Base-by-base conservation (phyloP, 768 basidiomycete genomes). In the Panaeolus cyanescens region DNA sequence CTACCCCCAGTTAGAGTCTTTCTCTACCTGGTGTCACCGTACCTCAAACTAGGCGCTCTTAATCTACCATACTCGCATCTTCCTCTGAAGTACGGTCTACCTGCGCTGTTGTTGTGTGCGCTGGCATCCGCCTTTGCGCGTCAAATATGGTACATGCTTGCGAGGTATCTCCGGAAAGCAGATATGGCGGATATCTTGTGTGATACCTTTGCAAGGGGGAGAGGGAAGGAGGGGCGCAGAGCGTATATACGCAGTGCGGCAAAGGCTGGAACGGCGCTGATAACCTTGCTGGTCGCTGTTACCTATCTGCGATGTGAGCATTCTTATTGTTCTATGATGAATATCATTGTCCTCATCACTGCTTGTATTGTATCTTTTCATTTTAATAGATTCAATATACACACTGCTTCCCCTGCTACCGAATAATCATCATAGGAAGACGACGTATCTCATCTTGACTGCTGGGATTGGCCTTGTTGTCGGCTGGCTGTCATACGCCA, bases 131-230 rank as follows among this genome's bases (percentile, higher is more conserved):
- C 81, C 32, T 84, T 89, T 63, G 79, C 85, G 36, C 77, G 88
- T 55, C 89, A 90, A 65, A 74, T 92, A 54, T 90, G 88, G 86
- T 91, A 90, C 74, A 83, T 91, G 79, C 82, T 92, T n/a, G 85
- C 87, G 45, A 81, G 87, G 32, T 90, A 92, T 71, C 77, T 90
- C 45, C 83, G 85, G 65, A 83, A 84, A 70, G 79, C 81, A 32
- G 85, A 89, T 62, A 70, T 87, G 34, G 86, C 90, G 70, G 90
- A 91, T 62, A 77, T 92, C 39, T 69, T 91, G 55, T 66, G 87
- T 17, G 83, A 89, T 64, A 78, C 84, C 0, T 84, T 91, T 68
- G 84, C 86, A 17, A 79, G 81, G 58, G 82, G 82, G 28, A 75
- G 76, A 65, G 82, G 81, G n/a, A 83, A 80, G 68, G 83, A 85